Base-by-base conservation (phyloP, 2,329 filamentous ascomycete genomes). In the Clonostachys byssicola region DNA sequence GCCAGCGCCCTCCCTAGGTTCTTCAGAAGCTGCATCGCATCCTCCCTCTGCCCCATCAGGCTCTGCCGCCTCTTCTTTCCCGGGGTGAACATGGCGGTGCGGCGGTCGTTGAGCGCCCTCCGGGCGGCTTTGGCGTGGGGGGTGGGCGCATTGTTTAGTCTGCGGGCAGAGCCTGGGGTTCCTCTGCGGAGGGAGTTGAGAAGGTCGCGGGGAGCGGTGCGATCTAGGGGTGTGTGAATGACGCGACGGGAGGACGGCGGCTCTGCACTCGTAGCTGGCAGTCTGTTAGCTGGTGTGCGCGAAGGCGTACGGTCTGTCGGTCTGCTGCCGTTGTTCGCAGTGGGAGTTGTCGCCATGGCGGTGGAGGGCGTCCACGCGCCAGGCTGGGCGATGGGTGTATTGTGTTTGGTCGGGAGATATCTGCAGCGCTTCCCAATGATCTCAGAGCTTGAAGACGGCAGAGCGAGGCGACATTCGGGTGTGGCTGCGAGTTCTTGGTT, bases 81-180 rank as follows among this genome's bases (percentile, higher is more conserved):
- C 0, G 82, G 82, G 0, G 82, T 86, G 51, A 83, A 74, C 43
- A 81, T 68, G 42, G 78, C 78, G 4, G 77, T 75, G 40, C 82
- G 76, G 6, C 81, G 78, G 52, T 77, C 73, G 53, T 83, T 74
- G 45, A 85, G 70, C 34, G 80, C 75, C 42, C 77, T 72, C 43
- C 74, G 75, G 40, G 82, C 82, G 12, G 81, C 81, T 54, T 76
- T 77, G 42, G 77, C 80, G 58, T 86, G 82, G 0, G 82, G 82
- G 16, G 82, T 85, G 4, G 73, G 67, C 12, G 68, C 67, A 60
- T 72, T 68, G 51, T 61, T 63, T 43, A 63, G 66, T 44, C 69
- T 66, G 40, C 67, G 62, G 3, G 65, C 56, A 3, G 77, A 78
- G 34, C 68, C 71, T 10, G 73, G 72, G 39, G 71, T 68, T 12